Base-by-base conservation (phyloP, 257 asterid species). In the Mentha longifolia region DNA sequence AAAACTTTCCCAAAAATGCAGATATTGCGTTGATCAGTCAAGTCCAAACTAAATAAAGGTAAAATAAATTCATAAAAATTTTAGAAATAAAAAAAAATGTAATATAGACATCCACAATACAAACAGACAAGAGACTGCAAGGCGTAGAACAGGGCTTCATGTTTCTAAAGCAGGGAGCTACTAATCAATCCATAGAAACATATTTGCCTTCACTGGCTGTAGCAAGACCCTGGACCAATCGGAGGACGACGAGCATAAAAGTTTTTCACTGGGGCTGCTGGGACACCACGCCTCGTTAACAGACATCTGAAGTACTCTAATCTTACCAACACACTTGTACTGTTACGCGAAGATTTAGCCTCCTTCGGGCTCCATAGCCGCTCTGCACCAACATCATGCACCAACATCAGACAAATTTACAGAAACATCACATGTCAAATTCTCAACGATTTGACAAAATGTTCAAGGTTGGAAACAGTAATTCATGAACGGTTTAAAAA, bases 261-360 rank as follows among this genome's bases (percentile, higher is more conserved):
- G 47, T 84, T 89, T 59, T 54, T 77, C 20, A 85, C 96, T 0
- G 98, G 96, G 64, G 97, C 97, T 3, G 97, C 97, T 73, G 74
- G 92, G 70, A 92, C 89, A 20, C 98, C 95, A 6, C 97, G 96
- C 74, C 88, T 88, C 6, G 88, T 92, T 84, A 87, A 75, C 66
- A 87, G 95, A 74, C 98, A 88, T 6, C 97, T 90, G 46, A 92
- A 90, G 71, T 87, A 84, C 77, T 92, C 95, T 85, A 92, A 74
- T 75, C 96, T 85, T 31, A 78, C 70, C 75, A 85, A 55, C 49
- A 80, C 85, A 1, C 72, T 74, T 54, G 71, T 57, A 65, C 73
- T 75, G 67, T 70, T 70, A 59, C 9, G 37, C 17, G 86, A 78
- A 15, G 86, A 75, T 63, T 81, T 67, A 22, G 85, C 60, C 73